Percentiles rank a stretch among this genome's conserved stretches.
These are phyloP conservation scores for Clarkia xantiana DNA, from an alignment of 345 rosid genomes.

Conservation along the genomic window DNA sequence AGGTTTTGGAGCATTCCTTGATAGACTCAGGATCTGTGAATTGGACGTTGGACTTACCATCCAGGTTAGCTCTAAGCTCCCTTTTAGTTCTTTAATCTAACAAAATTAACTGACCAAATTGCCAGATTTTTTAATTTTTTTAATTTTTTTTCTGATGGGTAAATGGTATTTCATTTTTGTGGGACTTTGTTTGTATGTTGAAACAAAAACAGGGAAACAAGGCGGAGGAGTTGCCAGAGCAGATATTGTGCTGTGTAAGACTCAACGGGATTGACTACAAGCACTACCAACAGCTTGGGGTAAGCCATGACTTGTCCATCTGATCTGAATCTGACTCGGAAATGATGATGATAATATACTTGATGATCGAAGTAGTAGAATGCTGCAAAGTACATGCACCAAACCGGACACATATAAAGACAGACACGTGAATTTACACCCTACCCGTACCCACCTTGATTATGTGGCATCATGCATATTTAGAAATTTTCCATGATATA, in stretches of 20 bases:
- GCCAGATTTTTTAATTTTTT: neutral
- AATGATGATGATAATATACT: no score
- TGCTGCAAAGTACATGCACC: no score
- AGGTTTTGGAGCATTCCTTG: slow-evolving; percentile 76
- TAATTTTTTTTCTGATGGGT: neutral
- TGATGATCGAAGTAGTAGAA: no score
- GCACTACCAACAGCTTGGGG: slow-evolving; percentile 49
- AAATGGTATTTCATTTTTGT: slow-evolving; percentile 1
- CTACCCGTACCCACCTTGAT: no score
- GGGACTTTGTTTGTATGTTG: neutral
- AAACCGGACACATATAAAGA: no score
- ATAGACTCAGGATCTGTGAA: slow-evolving; percentile 57
- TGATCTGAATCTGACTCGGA: neutral
- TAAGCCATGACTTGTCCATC: slow-evolving; percentile 21
- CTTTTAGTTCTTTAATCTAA: neutral
- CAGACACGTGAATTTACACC: no score
- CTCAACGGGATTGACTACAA: slow-evolving; percentile 63
- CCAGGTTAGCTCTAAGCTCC: slow-evolving; percentile 34
- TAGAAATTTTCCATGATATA: no score
- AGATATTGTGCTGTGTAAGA: slow-evolving; percentile 67
- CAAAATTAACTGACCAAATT: neutral
- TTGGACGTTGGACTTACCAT: slow-evolving; percentile 90
- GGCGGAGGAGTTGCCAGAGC: slow-evolving; percentile 89
- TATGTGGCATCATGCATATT: no score
- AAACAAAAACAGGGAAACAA: slow-evolving; percentile 53